phyloP scores from a whole-genome alignment of 139 green algal species.

The Chlamydomonas sp. region DNA sequence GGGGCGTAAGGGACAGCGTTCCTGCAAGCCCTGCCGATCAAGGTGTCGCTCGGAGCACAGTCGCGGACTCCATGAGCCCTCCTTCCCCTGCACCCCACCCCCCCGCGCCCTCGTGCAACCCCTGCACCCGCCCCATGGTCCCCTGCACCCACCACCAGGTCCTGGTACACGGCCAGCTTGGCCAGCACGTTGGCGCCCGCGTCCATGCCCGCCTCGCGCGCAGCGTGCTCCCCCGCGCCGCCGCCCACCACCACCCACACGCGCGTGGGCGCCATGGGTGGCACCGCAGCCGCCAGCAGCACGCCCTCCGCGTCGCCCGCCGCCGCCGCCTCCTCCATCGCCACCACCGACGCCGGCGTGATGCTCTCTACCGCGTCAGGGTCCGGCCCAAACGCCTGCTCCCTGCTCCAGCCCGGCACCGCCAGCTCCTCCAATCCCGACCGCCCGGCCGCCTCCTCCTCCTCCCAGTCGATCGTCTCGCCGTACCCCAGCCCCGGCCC shows the following conservation, averaged over 20 bases:
- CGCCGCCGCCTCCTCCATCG: not conserved
- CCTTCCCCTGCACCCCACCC: not conserved
- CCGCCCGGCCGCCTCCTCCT: conserved; percentile 6
- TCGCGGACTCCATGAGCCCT: too few species aligned
- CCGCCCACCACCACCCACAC: conserved; percentile 84
- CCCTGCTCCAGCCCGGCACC: not conserved
- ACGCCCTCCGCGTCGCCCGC: not conserved
- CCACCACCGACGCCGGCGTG: not conserved
- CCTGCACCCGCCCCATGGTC: not conserved
- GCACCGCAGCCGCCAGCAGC: conserved; percentile 17
- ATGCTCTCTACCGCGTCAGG: not conserved
- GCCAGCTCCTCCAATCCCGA: not conserved
- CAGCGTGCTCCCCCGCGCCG: conserved; percentile 38
- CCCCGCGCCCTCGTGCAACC: not conserved
- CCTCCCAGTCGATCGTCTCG: conserved; percentile 3
- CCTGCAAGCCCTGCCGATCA: too few species aligned
- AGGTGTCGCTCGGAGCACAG: too few species aligned
- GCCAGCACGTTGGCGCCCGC: conserved; percentile 36
- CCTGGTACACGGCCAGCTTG: conserved; percentile 42
- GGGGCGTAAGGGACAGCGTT: too few species aligned
- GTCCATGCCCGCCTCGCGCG: conserved; percentile 54
- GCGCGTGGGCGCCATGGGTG: conserved; percentile 19
- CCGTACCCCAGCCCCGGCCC: not conserved
- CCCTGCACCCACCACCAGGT: conserved; percentile 22
- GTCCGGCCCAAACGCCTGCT: not conserved